Evolutionary conservation across 305 asterid genomes (phyloP), one percentile per base, ranked within the genome.

Genomic region (Fraxinus ornus): DNA sequence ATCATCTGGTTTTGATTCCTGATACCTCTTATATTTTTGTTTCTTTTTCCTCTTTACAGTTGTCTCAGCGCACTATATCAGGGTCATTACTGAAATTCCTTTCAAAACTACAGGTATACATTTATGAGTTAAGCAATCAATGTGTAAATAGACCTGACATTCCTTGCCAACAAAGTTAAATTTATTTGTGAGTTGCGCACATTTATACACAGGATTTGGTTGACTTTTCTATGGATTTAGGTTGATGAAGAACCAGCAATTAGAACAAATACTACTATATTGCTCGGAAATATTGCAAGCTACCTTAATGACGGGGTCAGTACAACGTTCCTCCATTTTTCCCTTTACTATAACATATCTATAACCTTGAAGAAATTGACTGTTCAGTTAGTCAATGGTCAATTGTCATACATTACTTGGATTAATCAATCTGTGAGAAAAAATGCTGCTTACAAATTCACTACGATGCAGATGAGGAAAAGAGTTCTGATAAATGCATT

Each of bases 181-280:
- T 28, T 71, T 32, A 71, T 37, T 75, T 15, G 47, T 6, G 76
- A 32, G 7, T 33, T 33, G 26, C 17, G 47, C 8, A 26, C 72
- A 44, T 78, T 79, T 41, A 30, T 64, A 3, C 10, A 35, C 28
- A 62, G 70, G 64, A 73, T 62, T 75, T 82, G 32, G 32, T 24
- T 84, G 73, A 33, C 60, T 79, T 85, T 52, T 77, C 78, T 85
- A 24, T 83, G 74, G 81, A 78, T 88, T 80, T 82, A 97, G 99
- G 97, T 97, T 85, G 99, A 97, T 84, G 99, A 97, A 87, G 99
- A 97, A 87, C 95, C 99, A 19, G 98, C 97, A 60, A 97, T 97
- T 84, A 92, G 99, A 85, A 97, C 99, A 82, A 97, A 94, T 86
- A 97, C 99, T 73, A 97, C 99, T 80, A 97, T 94, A 86, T 87